A percentile compares a stretch with the other conserved stretches of the same genome.
Conservation (phyloP, 495 filamentous ascomycete species). For the Xylaria sp. region DNA sequence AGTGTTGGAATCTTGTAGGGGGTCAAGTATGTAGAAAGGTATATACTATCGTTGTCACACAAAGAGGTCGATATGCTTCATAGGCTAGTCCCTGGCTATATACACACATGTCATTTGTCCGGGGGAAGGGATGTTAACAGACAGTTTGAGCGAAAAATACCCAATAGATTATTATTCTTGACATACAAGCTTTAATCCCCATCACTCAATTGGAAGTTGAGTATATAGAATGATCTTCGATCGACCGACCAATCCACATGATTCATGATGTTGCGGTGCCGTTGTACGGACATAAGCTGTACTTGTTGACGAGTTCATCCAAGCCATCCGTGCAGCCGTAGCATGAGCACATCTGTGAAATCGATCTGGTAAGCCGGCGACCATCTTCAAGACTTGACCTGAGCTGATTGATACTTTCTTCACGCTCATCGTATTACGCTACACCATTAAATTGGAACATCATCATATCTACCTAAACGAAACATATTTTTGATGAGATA, state of each 20-base stretch:
- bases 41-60: too few species aligned
- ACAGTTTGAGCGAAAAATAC: not conserved
- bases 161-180: not conserved
- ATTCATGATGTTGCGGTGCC: constrained; percentile 2
- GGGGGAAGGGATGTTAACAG: too few species aligned
- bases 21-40: too few species aligned
- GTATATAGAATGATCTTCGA: not conserved
- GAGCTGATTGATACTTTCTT: not conserved
- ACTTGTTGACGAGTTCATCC: constrained; percentile 21
- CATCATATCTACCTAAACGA: not conserved
- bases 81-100: too few species aligned
- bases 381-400: not conserved
- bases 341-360: constrained; percentile 19
- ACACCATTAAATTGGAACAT: not conserved
- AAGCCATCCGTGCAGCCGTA: constrained; percentile 22
- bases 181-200: too few species aligned
- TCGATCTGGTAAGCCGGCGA: constrained; percentile 1
- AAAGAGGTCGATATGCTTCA: too few species aligned
- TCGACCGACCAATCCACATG: not conserved
- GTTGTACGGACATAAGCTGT: constrained; percentile 21
- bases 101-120: too few species aligned
- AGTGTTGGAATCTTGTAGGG: too few species aligned
- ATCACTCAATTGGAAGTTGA: not conserved
- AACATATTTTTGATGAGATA: not conserved
- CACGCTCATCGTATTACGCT: not conserved